Evolutionary conservation across 106 monocot genomes (phyloP).

Genomic region (Dactylorhiza incarnata): DNA sequence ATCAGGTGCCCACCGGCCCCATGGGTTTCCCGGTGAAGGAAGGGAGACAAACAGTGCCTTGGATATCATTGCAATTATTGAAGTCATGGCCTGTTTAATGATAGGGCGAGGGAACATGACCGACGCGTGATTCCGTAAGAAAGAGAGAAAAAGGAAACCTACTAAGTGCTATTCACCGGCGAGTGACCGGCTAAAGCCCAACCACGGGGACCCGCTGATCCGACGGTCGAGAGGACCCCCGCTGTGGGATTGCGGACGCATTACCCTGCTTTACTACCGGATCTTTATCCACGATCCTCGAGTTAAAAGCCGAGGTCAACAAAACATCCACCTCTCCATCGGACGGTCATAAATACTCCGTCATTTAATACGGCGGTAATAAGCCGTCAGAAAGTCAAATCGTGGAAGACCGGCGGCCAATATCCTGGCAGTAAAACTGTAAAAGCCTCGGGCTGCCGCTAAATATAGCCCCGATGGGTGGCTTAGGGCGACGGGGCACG

Average conservation of each 20-base stretch:
- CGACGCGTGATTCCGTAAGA: constrained; percentile 10
- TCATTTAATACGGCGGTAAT: not conserved
- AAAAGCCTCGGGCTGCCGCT: not conserved
- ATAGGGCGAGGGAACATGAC: constrained; percentile 1
- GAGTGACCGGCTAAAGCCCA: constrained; percentile 6
- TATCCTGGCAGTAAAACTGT: not conserved
- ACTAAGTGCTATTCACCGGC: not conserved
- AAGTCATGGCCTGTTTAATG: constrained; percentile 5
- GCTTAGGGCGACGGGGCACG: not conserved
- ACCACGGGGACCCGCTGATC: not conserved
- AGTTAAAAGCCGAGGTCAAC: not conserved
- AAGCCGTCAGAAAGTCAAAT: not conserved
- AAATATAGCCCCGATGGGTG: not conserved
- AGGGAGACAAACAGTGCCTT: not conserved
- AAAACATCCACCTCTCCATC: not conserved
- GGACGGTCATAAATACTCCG: not conserved
- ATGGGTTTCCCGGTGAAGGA: not conserved
- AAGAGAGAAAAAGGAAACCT: not conserved
- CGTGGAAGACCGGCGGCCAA: not conserved
- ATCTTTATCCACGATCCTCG: not conserved
- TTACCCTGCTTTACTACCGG: not conserved
- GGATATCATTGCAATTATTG: constrained; percentile 5
- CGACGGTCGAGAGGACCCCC: not conserved
- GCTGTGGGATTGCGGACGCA: not conserved
- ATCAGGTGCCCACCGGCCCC: not conserved